Percentiles rank a stretch among this genome's conserved stretches.
Conservation (phyloP, 2,329 filamentous ascomycete genomes). For the Ophiostoma quercus region DNA sequence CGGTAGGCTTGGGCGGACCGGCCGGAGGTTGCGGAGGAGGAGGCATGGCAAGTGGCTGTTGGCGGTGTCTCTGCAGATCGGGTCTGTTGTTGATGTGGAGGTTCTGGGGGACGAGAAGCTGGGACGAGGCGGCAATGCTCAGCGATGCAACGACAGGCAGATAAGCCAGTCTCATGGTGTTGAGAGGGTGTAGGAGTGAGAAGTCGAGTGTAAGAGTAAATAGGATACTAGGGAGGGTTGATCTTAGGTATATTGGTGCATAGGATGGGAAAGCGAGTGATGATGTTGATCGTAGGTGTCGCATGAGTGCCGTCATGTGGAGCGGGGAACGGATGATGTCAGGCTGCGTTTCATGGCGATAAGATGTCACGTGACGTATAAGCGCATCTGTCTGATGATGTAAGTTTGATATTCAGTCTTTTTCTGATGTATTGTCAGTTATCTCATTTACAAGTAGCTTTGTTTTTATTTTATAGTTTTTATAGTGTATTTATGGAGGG, state of each 20-base stretch:
- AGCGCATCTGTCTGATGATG: not conserved
- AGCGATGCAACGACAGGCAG: constrained; percentile 24
- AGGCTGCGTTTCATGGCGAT: not conserved
- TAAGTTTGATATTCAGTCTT: no score
- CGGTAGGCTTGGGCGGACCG: constrained; percentile 27
- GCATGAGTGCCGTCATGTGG: constrained; percentile 1
- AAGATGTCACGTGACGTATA: not conserved
- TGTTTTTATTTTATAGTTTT: no score
- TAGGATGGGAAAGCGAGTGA: not conserved
- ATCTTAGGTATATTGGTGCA: not conserved
- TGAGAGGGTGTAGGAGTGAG: not conserved
- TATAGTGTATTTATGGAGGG: no score
- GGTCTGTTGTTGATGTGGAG: not conserved
- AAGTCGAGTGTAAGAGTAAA: not conserved
- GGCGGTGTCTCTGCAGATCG: constrained; percentile 5
- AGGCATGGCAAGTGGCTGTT: constrained; percentile 26
- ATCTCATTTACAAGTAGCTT: no score
- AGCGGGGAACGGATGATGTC: constrained; percentile 8
- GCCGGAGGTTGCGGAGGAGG: constrained; percentile 27
- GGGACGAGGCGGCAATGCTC: constrained; percentile 22
- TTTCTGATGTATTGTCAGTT: no score
- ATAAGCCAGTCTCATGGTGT: constrained; percentile 23
- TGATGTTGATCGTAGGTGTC: not conserved
- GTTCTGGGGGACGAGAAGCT: constrained; percentile 23
- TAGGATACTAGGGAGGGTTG: not conserved